These are phyloP conservation scores for Ceratobasidium sp. DNA, from an alignment of 1,284 basidiomycete genomes.

Conservation along the genomic window DNA sequence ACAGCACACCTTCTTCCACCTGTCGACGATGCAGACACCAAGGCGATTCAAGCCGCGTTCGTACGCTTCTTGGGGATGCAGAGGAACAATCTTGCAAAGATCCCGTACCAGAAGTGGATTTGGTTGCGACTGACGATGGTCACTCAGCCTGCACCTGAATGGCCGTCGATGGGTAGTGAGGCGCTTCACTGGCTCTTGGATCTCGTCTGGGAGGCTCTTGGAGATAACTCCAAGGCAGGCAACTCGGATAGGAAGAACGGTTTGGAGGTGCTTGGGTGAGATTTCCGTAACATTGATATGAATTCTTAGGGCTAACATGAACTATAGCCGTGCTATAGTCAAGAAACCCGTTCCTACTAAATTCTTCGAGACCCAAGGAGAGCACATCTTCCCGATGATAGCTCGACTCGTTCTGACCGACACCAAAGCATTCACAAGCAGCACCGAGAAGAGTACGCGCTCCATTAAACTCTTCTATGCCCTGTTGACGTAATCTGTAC, in stretches of 20 bases:
- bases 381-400: slow-evolving; percentile 31
- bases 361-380: slow-evolving; percentile 30
- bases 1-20: slow-evolving; percentile 16
- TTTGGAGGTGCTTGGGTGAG: slow-evolving; percentile 23
- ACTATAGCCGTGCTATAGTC: slow-evolving; percentile 12
- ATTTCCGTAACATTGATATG: neutral
- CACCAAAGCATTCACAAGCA: slow-evolving; percentile 25
- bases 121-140: slow-evolving; percentile 19
- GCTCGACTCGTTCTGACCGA: slow-evolving; percentile 24
- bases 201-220: slow-evolving; percentile 29
- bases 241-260: slow-evolving; percentile 20
- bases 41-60: slow-evolving; percentile 25
- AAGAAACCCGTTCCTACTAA: slow-evolving; percentile 8
- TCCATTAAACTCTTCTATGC: neutral
- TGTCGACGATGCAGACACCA: neutral
- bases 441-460: slow-evolving; percentile 19
- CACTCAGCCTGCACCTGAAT: slow-evolving; percentile 16
- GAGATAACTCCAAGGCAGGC: slow-evolving; percentile 22
- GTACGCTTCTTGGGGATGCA: slow-evolving; percentile 30
- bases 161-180: slow-evolving; percentile 23
- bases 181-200: slow-evolving; percentile 21
- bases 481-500: neutral
- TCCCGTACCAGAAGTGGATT: slow-evolving; percentile 23
- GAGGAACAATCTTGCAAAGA: slow-evolving; percentile 26
- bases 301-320: neutral